Evolutionary conservation across 106 monocot genomes (phyloP).

Genomic region (Chionographis japonica): DNA sequence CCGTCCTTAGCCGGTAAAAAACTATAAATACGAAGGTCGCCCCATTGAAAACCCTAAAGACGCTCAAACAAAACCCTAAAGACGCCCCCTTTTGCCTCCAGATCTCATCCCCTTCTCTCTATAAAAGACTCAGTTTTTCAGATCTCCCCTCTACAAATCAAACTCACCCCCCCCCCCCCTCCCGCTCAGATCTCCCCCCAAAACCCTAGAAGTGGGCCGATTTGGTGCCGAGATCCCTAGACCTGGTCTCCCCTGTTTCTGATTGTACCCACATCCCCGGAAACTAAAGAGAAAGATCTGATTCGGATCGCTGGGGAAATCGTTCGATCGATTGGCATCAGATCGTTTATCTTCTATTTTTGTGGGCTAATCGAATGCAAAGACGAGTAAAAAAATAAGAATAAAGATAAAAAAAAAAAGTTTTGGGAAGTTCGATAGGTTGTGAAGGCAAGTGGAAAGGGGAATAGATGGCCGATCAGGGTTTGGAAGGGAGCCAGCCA

Average conservation of each 20-base stretch:
- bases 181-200: conserved; percentile 16
- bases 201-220: not conserved
- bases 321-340: too few species aligned
- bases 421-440: too few species aligned
- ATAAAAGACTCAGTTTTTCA: conserved; percentile 22
- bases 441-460: not conserved
- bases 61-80: conserved; percentile 14
- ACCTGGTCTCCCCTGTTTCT: too few species aligned
- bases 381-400: too few species aligned
- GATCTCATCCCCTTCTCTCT: conserved; percentile 11
- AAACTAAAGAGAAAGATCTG: not conserved
- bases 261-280: too few species aligned
- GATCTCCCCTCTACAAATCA: not conserved
- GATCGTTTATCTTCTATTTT: too few species aligned
- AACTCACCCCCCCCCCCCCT: not conserved
- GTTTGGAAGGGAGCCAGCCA: conserved; percentile 54
- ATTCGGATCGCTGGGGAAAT: too few species aligned
- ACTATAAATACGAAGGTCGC: too few species aligned
- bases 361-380: too few species aligned
- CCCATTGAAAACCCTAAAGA: too few species aligned
- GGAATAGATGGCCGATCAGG: conserved; percentile 40
- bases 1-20: too few species aligned
- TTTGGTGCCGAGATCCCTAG: not conserved
- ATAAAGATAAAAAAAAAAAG: too few species aligned
- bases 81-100: not conserved